phyloP scores from a whole-genome alignment of 139 green algal genomes.

The Closterium sp. region DNA sequence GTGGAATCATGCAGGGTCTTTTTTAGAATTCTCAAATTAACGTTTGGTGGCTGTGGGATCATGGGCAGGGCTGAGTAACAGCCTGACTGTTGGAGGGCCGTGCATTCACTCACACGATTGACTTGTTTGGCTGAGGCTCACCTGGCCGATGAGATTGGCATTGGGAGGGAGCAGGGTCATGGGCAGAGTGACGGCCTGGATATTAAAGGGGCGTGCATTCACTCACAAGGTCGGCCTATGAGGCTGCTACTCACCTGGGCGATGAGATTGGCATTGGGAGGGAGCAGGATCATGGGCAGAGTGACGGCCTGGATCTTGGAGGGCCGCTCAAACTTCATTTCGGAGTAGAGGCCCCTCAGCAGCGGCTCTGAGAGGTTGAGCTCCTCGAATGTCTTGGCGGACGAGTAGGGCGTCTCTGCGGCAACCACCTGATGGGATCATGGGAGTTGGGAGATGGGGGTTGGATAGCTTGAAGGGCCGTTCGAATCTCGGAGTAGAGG shows the following conservation, averaged over 20 bases:
- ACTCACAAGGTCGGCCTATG: not conserved
- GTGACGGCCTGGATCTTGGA: conserved; percentile 90
- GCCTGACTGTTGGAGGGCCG: too few species aligned
- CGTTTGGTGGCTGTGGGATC: too few species aligned
- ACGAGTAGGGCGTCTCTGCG: conserved; percentile 72
- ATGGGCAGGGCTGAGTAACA: too few species aligned
- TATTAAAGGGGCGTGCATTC: too few species aligned
- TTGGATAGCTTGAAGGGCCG: too few species aligned
- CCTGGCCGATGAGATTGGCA: conserved; percentile 83
- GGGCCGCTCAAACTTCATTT: conserved; percentile 98
- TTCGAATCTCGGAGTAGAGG: conserved; percentile 97
- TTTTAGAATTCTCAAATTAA: too few species aligned
- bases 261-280: conserved; percentile 83
- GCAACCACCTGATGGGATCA: conserved; percentile 23
- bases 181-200: conserved; percentile 92
- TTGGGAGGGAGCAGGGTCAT: conserved; percentile 89
- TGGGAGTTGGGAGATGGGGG: not conserved
- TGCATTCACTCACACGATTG: too few species aligned
- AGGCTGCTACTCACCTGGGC: conserved; percentile 63
- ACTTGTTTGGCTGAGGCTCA: too few species aligned
- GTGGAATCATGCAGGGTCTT: too few species aligned
- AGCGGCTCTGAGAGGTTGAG: conserved; percentile 72
- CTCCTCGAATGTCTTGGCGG: conserved; percentile 84
- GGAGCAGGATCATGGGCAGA: conserved; percentile 93
- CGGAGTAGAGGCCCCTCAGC: conserved; percentile 88